A percentile compares a stretch with the other conserved stretches of the same genome.
Conservation (phyloP, 2,329 filamentous ascomycete species). For the Monilinia vaccinii-corymbosi region DNA sequence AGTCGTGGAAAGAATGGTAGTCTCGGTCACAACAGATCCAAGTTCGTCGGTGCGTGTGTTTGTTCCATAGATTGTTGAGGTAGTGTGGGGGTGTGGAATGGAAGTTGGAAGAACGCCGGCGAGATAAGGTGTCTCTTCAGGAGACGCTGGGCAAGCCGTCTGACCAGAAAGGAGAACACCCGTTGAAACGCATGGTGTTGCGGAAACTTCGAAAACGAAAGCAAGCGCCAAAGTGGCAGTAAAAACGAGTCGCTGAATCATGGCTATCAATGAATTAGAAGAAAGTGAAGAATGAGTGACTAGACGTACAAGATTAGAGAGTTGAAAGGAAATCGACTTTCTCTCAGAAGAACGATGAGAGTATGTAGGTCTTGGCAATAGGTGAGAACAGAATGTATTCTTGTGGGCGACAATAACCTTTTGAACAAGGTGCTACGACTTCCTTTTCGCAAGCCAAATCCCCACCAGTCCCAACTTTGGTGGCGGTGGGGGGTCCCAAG, state of each 20-base stretch:
- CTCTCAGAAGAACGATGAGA: conserved; percentile 12
- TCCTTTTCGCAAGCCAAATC: background rate
- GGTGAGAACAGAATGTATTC: background rate
- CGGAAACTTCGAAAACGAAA: conserved; percentile 12
- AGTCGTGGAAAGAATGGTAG: conserved; percentile 5
- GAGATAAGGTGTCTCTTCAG: background rate
- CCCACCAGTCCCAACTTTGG: background rate
- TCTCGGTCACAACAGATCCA: conserved; percentile 5
- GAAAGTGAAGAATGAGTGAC: conserved; percentile 18
- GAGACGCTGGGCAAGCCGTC: background rate
- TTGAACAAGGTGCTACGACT: conserved; percentile 3
- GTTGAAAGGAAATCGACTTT: conserved; percentile 1
- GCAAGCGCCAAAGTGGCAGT: conserved; percentile 4
- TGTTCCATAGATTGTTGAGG: background rate
- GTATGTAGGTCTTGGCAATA: background rate
- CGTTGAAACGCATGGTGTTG: conserved; percentile 1
- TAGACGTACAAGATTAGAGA: conserved; percentile 19
- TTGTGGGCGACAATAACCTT: conserved; percentile 7
- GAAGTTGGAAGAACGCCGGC: background rate
- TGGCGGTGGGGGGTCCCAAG: background rate
- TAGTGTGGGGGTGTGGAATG: background rate
- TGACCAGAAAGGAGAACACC: conserved; percentile 1
- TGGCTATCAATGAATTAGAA: conserved; percentile 15
- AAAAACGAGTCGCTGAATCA: conserved; percentile 9
- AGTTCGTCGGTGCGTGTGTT: conserved; percentile 3